Base-by-base conservation (phyloP, 2,329 filamentous ascomycete genomes). In the Cladosporium sp. region DNA sequence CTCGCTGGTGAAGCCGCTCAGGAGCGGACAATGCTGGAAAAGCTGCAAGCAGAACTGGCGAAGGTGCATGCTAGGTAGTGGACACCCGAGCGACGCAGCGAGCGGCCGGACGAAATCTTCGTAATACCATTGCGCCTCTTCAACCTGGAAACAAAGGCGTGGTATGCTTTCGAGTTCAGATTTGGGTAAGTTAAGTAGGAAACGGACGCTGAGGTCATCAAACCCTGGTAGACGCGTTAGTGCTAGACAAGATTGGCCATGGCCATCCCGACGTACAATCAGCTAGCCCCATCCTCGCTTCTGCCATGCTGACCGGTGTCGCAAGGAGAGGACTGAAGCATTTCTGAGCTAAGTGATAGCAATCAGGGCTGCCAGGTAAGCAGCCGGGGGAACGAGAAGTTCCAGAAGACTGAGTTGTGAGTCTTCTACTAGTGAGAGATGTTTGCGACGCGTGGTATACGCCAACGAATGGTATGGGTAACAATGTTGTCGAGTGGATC, bases 51-150 rank as follows among this genome's bases (percentile, higher is more conserved):
- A 93, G 75, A 99, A 99, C 54, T 82, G 86, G 65, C 90, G 87
- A 36, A 99, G 82, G 47, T 87, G 85, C 81, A 97, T 88, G 58
- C 89, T 92, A 4, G 94, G 94, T 11, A 99, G 82, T 83, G 55
- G 92, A 88, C 74, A 97, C 89, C 64, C 94, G 81, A 39, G 40
- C 11, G 64, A 60, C 5, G 64, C 65, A 7, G 60, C 64, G 22
- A 64, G 61, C 9, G 93, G 92, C 50, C 94, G 90, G 73, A 99
- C 91, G 73, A 99, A 99, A 76, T 99, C 94, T 80, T 99, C 94
- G 84, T 99, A 99, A 77, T 96, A 99, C 94, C 94, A 99, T 86
- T 99, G 95, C 68, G 94, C 94, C 77, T 99, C 95, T 76, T 99
- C 94, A 67, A 99, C 89, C 77, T 97, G 92, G 74, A 99, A 99